Evolutionary conservation across 2,329 filamentous ascomycete species (phyloP), one percentile per base, ranked within the genome.

Genomic region (Pseudogymnoascus sp.): DNA sequence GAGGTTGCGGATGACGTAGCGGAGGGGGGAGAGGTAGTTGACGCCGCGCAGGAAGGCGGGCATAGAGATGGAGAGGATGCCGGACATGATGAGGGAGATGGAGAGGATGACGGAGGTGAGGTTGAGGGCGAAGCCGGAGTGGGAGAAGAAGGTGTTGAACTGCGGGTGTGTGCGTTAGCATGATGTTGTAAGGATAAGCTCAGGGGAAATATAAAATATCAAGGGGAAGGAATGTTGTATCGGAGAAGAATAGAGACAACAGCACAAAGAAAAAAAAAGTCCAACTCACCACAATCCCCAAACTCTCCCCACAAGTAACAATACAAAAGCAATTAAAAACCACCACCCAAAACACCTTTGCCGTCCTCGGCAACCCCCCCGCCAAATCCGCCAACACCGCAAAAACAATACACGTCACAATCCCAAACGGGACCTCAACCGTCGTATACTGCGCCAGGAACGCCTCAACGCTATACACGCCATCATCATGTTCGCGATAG

Each of bases 121-220:
- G 69, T 90, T 91, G 65, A 92, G 84, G 0, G 89, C 88, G 73
- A 92, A 92, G 1, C 90, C 90, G 0, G 88, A 89, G 71, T 92
- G 89, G 6, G 78, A 77, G 73, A 92, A 90, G 7, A 92, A 76
- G 0, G 89, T 92, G 76, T 91, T 91, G 79, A 92, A 92, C 77
- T 73, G 19, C 64, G 28, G 16, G 4, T 2, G 4, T 54, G 19
- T 63, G 61, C 7, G 34, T 43, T 57, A 54, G 48, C 13, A 4
- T 2, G 48, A 6, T 57, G n/a, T 43, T 10, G 6, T 37, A 21
- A 6, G 21, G 13, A 11, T 39, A 57, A 16, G 39, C 13, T 16
- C 16, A 2, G 28, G 14, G 16, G 16, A 2, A 6, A 21, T 11
- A 34, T 10, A 13, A 19, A 11, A n/a, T 39, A 21, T 21, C 16